Percentiles rank a stretch among this genome's conserved stretches.
Conservation (phyloP, 768 basidiomycete genomes). For the Tricholoma bakamatsutake region DNA sequence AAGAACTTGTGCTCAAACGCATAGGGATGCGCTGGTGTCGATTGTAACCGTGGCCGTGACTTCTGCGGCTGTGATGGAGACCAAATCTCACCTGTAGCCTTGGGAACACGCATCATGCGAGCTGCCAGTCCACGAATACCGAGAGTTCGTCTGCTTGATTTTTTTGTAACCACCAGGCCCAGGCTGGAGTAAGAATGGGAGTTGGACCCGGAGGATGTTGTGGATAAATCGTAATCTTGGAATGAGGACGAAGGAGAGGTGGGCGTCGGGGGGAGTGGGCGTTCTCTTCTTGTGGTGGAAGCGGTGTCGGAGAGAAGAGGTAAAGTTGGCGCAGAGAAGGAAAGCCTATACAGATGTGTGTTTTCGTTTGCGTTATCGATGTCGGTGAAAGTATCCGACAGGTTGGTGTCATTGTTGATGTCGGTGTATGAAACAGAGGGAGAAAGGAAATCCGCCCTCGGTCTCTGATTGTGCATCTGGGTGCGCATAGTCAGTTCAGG, state of each 20-base stretch:
- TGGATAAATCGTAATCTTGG: not conserved
- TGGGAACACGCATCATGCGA: not conserved
- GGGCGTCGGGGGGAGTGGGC: not conserved
- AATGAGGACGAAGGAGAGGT: not conserved
- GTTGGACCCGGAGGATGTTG: not conserved
- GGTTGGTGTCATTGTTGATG: too few species aligned
- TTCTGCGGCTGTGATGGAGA: not conserved
- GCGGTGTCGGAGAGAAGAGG: not conserved
- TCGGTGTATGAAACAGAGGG: too few species aligned
- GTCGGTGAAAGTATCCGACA: too few species aligned
- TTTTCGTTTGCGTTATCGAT: too few species aligned
- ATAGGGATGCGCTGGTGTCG: too few species aligned
- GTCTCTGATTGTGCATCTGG: not conserved
- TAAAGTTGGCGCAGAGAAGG: not conserved
- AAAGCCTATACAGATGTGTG: too few species aligned
- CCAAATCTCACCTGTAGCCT: too few species aligned
- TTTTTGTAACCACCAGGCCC: not conserved
- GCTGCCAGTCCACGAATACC: not conserved
- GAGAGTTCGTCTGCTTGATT: not conserved
- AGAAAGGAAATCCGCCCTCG: too few species aligned
- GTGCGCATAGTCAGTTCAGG: too few species aligned
- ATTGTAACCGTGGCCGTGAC: too few species aligned
- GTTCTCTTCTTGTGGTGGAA: not conserved
- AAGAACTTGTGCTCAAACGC: too few species aligned
- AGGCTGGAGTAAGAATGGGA: not conserved